Evolutionary conservation across 345 rosid species (phyloP), one percentile per base, ranked within the genome.

Genomic region (Gossypium herbaceum): DNA sequence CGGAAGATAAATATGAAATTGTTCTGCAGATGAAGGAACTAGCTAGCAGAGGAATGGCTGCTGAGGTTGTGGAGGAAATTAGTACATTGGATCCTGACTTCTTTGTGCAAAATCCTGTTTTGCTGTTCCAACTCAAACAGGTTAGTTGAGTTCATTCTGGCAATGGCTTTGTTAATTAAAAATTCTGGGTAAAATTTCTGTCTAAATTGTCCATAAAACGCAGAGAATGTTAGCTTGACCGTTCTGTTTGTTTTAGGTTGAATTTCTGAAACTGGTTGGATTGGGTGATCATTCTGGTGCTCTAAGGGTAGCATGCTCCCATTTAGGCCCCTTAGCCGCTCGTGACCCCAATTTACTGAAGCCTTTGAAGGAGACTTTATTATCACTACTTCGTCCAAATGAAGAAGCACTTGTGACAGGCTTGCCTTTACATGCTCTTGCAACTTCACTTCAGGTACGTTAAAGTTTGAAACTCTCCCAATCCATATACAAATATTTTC

Each of bases 41-140:
- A 76, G 89, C 91, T 73, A 80, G 87, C 81, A 86, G 77, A 82
- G 98, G 97, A 84, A 86, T 92, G 98, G 86, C 91, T 60, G 88
- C 90, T 51, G 97, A 94, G 84, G 94, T 89, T 81, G 88, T 86
- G 74, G 79, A 82, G 64, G 97, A 91, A 86, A 81, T 92, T 80
- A 92, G 81, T 79, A 71, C 88, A 44, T 75, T 90, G 86, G 97
- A 94, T 89, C 87, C 95, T 16, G 81, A 81, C 22, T 85, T 91
- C 62, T 92, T 94, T 80, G 50, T 69, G 39, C 90, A 94, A 82
- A 90, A 94, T 77, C 91, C 89, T 43, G 27, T 80, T 76, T 79
- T 90, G 77, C 90, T 86, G 61, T 92, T 94, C 83, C 97, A 89
- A 79, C 91, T 94, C 67, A 94, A 91, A 91, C 97, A 92, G 92